These are phyloP conservation scores for Collybia nuda DNA, from an alignment of 768 basidiomycete genomes.

Conservation along the genomic window DNA sequence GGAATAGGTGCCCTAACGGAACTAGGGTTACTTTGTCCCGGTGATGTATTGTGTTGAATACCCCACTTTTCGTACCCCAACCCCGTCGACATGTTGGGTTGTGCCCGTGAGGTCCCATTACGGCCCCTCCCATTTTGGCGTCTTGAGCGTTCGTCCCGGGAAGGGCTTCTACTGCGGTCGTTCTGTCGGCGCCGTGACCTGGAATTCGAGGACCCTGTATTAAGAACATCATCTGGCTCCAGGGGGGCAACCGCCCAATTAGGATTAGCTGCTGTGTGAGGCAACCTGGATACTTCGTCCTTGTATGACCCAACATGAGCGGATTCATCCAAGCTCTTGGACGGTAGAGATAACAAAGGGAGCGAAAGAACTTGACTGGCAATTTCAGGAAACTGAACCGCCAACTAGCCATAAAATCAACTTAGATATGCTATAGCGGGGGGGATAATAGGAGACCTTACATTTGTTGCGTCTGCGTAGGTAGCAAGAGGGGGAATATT, in stretches of 20 bases:
- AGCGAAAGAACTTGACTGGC: constrained; percentile 29
- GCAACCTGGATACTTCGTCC: constrained; percentile 1
- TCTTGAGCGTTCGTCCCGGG: no score
- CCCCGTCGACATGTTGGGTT: no score
- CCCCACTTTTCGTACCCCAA: no score
- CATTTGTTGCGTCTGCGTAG: constrained; percentile 40
- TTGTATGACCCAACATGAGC: neutral
- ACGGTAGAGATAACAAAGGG: constrained; percentile 20
- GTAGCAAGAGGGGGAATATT: constrained; percentile 25
- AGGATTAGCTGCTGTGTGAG: constrained; percentile 10
- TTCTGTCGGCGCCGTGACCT: neutral
- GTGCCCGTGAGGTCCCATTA: no score
- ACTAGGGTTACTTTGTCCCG: no score
- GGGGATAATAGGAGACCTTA: constrained; percentile 13
- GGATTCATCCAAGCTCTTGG: neutral
- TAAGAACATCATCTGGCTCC: neutral
- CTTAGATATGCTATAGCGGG: no score
- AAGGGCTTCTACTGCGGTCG: neutral
- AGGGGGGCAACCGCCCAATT: constrained; percentile 13
- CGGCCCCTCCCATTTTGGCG: no score
- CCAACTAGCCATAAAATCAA: constrained; percentile 23
- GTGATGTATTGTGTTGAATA: no score
- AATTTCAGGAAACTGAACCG: constrained; percentile 29
- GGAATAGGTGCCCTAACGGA: no score
- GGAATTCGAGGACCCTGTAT: neutral